Conservation (phyloP, 1,284 basidiomycete genomes). For the Coniferiporia sulphurascens region DNA sequence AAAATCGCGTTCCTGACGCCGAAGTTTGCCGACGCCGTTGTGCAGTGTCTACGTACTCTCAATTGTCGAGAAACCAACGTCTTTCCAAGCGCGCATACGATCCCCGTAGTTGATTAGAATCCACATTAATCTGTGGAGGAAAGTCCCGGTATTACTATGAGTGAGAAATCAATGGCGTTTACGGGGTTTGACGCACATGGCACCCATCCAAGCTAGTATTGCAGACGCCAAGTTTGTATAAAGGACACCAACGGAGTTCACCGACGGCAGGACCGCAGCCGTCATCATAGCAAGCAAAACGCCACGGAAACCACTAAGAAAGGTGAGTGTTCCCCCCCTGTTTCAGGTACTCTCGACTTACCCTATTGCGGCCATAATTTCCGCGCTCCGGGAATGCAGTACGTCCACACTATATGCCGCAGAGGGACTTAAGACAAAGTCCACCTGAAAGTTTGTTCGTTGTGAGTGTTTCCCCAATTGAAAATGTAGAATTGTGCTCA, state of each 20-base stretch:
- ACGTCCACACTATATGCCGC: conserved; percentile 57
- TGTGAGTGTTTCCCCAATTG: conserved; percentile 1
- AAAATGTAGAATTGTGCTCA: conserved; percentile 27
- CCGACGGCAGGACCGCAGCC: conserved; percentile 33
- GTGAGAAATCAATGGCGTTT: neutral
- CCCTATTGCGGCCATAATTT: conserved; percentile 44
- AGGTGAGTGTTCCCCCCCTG: neutral
- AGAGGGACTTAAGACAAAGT: conserved; percentile 43
- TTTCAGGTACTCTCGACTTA: conserved; percentile 20
- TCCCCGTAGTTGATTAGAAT: conserved; percentile 42
- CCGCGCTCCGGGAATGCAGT: conserved; percentile 46
- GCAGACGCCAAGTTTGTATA: conserved; percentile 34
- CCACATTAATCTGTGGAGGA: conserved; percentile 32
- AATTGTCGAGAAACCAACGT: conserved; percentile 34
- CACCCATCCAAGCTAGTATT: conserved; percentile 23
- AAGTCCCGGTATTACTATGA: neutral
- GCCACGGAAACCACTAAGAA: conserved; percentile 38
- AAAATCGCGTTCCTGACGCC: neutral
- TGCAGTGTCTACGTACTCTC: neutral
- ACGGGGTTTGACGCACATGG: conserved; percentile 7
- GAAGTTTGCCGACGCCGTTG: neutral
- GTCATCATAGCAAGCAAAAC: conserved; percentile 25
- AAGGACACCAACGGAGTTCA: conserved; percentile 33
- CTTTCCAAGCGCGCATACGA: conserved; percentile 41
- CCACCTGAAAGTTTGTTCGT: conserved; percentile 34